These are phyloP conservation scores for Spathaspora girioi DNA, from an alignment of 805 yeast genomes.

Conservation along the genomic window DNA sequence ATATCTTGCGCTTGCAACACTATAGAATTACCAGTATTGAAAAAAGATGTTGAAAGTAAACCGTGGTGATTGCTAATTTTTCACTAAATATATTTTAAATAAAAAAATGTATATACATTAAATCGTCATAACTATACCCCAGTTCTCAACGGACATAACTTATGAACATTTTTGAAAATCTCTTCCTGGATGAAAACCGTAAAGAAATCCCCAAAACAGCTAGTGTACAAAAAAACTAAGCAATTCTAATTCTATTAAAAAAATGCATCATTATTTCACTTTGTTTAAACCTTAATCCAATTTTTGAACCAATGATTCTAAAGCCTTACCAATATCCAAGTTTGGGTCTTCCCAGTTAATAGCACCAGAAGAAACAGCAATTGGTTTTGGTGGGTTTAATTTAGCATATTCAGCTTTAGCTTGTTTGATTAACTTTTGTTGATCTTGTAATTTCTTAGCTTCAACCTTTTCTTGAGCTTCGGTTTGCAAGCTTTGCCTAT, in stretches of 20 bases:
- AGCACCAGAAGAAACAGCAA: slow-evolving; percentile 39
- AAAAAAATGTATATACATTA: background rate
- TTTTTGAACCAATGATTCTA: slow-evolving; percentile 62
- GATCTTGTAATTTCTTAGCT: slow-evolving; percentile 53
- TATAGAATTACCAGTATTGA: too few species aligned
- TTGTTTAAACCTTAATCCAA: slow-evolving; percentile 24
- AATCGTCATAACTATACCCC: background rate
- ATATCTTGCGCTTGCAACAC: background rate
- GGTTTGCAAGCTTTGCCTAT: slow-evolving; percentile 65
- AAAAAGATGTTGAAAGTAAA: too few species aligned
- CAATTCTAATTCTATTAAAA: background rate
- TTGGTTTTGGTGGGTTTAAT: slow-evolving; percentile 41
- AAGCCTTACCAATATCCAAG: slow-evolving; percentile 74
- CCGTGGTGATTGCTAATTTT: background rate
- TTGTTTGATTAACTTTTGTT: slow-evolving; percentile 74
- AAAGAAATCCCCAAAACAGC: background rate
- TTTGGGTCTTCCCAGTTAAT: slow-evolving; percentile 85
- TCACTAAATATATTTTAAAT: background rate
- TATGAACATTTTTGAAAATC: background rate
- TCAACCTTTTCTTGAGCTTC: slow-evolving; percentile 58
- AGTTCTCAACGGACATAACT: background rate
- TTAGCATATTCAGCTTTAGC: slow-evolving; percentile 89
- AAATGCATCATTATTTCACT: background rate
- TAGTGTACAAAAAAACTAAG: background rate
- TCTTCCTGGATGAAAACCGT: background rate